A percentile compares a stretch with the other conserved stretches of the same genome.
These are phyloP conservation scores for Tolypocladium album DNA, from an alignment of 2,329 filamentous ascomycete genomes.

Conservation along the genomic window DNA sequence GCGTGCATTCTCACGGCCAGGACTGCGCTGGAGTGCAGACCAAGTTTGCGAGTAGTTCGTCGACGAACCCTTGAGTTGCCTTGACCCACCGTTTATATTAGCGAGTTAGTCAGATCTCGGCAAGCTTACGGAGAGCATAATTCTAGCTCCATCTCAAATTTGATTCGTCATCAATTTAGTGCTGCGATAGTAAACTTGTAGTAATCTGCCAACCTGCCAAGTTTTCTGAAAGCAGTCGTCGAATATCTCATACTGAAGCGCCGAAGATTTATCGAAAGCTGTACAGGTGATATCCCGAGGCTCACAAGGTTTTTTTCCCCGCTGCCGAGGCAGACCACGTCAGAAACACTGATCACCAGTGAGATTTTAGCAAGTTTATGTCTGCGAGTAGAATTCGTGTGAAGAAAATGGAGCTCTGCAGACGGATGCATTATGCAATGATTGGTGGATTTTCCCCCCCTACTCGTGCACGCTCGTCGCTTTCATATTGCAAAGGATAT, in stretches of 20 bases:
- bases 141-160: no score
- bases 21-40: background rate
- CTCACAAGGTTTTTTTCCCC: no score
- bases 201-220: background rate
- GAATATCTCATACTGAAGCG: background rate
- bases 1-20: no score
- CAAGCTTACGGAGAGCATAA: no score
- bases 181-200: background rate
- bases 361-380: background rate
- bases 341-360: background rate
- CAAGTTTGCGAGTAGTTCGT: no score
- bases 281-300: background rate
- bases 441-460: background rate
- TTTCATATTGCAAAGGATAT: background rate
- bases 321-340: no score
- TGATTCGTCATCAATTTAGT: background rate
- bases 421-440: background rate
- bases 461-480: no score
- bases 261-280: background rate
- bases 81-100: background rate
- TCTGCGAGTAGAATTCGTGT: background rate
- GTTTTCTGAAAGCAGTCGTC: background rate
- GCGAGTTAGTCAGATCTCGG: background rate
- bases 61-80: background rate
- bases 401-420: background rate